Percentiles rank a stretch among this genome's conserved stretches.
phyloP scores from a whole-genome alignment of 352 stramenopile species.

The Phytophthora constricta region DNA sequence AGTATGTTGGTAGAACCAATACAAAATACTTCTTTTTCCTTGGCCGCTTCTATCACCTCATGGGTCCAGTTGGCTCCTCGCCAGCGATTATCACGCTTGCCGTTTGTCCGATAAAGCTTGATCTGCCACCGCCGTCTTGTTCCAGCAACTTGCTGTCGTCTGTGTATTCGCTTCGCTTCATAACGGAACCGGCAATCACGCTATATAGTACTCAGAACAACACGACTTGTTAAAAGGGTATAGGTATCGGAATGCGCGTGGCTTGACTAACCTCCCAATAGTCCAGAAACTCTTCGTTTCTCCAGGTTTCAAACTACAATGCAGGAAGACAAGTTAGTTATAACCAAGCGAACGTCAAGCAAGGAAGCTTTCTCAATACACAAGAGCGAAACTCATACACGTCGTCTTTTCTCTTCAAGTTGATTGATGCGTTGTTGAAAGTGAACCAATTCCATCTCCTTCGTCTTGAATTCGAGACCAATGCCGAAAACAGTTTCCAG shows the following conservation, averaged over 20 bases:
- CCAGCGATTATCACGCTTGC: slow-evolving; percentile 71
- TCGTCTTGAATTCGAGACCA: slow-evolving; percentile 61
- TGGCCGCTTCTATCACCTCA: slow-evolving; percentile 57
- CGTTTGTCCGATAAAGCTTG: slow-evolving; percentile 54
- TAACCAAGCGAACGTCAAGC: background rate
- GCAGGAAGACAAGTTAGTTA: too few species aligned
- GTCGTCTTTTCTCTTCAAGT: slow-evolving; percentile 52
- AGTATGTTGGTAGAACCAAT: slow-evolving; percentile 58
- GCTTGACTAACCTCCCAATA: slow-evolving; percentile 70
- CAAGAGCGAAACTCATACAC: slow-evolving; percentile 35
- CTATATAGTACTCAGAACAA: slow-evolving; percentile 28
- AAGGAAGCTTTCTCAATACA: background rate
- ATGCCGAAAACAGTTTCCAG: slow-evolving; percentile 63
- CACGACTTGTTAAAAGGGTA: background rate
- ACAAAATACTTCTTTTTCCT: slow-evolving; percentile 56
- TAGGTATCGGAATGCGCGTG: background rate
- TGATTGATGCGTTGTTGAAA: slow-evolving; percentile 44
- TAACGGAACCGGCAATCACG: slow-evolving; percentile 66
- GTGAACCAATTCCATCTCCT: slow-evolving; percentile 49
- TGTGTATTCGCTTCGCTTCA: slow-evolving; percentile 42
- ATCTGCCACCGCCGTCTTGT: slow-evolving; percentile 61
- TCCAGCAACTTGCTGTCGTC: slow-evolving; percentile 48
- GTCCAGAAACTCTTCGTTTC: slow-evolving; percentile 81
- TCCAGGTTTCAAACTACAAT: slow-evolving; percentile 72
- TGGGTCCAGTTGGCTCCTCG: slow-evolving; percentile 49